Evolutionary conservation across 2,329 filamentous ascomycete genomes (phyloP).

Genomic region (Curvularia hawaiiensis): DNA sequence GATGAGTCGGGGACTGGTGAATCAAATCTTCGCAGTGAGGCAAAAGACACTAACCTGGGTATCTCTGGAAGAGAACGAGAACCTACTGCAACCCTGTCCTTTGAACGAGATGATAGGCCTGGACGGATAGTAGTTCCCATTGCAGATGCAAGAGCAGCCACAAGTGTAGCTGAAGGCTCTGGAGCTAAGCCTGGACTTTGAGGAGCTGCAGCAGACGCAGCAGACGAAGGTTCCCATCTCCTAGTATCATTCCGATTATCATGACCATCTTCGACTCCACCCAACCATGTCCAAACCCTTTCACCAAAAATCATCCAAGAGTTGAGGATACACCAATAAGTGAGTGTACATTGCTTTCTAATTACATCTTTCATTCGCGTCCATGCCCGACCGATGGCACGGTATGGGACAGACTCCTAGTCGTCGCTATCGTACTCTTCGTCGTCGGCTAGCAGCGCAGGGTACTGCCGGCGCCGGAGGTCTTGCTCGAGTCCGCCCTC

Average conservation of each 20-base stretch:
- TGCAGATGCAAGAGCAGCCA: background rate
- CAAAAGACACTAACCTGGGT: background rate
- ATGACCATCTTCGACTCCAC: background rate
- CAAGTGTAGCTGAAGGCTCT: background rate
- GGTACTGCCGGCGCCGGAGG: conserved; percentile 76
- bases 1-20: background rate
- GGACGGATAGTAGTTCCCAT: background rate
- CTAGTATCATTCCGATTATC: background rate
- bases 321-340: background rate
- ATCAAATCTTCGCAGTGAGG: background rate
- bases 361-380: background rate
- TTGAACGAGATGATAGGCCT: background rate
- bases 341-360: background rate
- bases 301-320: background rate
- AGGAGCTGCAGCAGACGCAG: background rate
- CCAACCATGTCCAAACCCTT: background rate
- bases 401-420: conserved; percentile 16
- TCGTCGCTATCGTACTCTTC: conserved; percentile 68
- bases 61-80: background rate
- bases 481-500: conserved; percentile 92
- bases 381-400: background rate
- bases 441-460: conserved; percentile 72
- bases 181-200: background rate
- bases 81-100: background rate
- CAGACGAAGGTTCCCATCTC: background rate